Evolutionary conservation across 768 basidiomycete species (phyloP).

Genomic region (Leccinum variicolor): DNA sequence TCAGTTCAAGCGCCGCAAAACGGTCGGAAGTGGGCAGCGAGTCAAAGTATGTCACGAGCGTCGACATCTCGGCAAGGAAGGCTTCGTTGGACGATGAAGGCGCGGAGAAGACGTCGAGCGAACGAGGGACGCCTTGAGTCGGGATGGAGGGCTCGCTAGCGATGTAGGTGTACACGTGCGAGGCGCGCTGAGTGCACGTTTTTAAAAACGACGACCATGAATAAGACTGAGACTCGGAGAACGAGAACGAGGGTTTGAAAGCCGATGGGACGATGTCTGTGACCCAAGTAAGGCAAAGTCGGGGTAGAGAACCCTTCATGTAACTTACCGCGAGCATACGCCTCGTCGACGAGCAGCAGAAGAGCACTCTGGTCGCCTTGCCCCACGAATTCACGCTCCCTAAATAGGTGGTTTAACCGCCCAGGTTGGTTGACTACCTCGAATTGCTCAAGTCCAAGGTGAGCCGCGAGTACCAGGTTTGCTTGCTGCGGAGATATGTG

Average conservation of each 20-base stretch:
- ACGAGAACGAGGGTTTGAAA: slow-evolving; percentile 47
- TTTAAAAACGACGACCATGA: slow-evolving; percentile 50
- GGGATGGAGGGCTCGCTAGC: slow-evolving; percentile 37
- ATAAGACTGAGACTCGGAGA: slow-evolving; percentile 29
- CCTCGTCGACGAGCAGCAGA: slow-evolving; percentile 54
- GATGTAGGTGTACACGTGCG: slow-evolving; percentile 53
- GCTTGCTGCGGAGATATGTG: slow-evolving; percentile 51
- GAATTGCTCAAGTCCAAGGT: slow-evolving; percentile 68
- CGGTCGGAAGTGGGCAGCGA: slow-evolving; percentile 30
- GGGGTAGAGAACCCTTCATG: not conserved
- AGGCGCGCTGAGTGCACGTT: slow-evolving; percentile 57
- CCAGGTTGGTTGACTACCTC: slow-evolving; percentile 43
- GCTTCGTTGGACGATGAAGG: slow-evolving; percentile 37
- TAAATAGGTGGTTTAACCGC: slow-evolving; percentile 17
- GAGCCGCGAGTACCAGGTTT: slow-evolving; percentile 58
- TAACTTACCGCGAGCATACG: slow-evolving; percentile 50
- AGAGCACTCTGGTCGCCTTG: slow-evolving; percentile 48
- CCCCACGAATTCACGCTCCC: slow-evolving; percentile 53
- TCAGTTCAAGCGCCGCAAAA: slow-evolving; percentile 65
- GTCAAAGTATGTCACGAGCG: slow-evolving; percentile 53
- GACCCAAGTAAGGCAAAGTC: slow-evolving; percentile 1
- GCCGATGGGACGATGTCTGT: slow-evolving; percentile 58
- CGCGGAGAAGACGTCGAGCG: slow-evolving; percentile 41
- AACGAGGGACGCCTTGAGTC: slow-evolving; percentile 28
- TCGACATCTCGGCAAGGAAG: slow-evolving; percentile 41